Evolutionary conservation across 2,329 filamentous ascomycete species (phyloP), one percentile per base, ranked within the genome.

Genomic region (Trichoderma koningii): DNA sequence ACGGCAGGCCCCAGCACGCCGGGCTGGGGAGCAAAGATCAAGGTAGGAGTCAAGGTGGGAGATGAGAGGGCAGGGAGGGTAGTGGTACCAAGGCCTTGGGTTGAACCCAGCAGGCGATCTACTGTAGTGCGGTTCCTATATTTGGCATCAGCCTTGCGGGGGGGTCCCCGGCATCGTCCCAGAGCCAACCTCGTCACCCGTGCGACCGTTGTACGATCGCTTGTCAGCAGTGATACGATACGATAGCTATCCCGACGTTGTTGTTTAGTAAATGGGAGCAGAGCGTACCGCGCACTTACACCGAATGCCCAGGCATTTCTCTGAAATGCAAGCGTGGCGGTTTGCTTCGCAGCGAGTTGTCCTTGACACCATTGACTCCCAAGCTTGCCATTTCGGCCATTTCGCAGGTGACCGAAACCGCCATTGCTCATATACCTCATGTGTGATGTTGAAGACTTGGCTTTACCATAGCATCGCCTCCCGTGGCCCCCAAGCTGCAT

Each of bases 81-180:
- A 66, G 64, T 55, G 59, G 52, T 66, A 66, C 64, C 64, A 63
- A 66, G 64, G 59, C 64, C 59, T 47, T 66, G 64, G 64, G 52
- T 62, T 66, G 28, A 50, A 14, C 45, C 64, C 50, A 63, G 45
- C 44, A 56, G 41, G 19, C 60, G 59, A 63, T 63, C 60, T 63
- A 14, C 34, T 14, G 34, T 38, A 50, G 60, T 50, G 64, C 47
- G 64, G 59, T 66, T 66, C 64, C 64, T 66, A 66, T 63, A 63
- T 63, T 66, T 66, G 64, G 64, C 38, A 66, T 45, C 51, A 55
- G 45, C 21, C 41, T 55, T 45, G 34, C 59, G 48, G 55, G 48
- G 55, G 55, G 55, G 47, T 6, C 63, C 55, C 48, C 55, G 48
- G 51, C 34, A 53, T 21, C 45, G 55, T 47, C 41, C n/a, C 14